Conservation (phyloP, 345 rosid genomes). For the Eucalyptus fibrosa region DNA sequence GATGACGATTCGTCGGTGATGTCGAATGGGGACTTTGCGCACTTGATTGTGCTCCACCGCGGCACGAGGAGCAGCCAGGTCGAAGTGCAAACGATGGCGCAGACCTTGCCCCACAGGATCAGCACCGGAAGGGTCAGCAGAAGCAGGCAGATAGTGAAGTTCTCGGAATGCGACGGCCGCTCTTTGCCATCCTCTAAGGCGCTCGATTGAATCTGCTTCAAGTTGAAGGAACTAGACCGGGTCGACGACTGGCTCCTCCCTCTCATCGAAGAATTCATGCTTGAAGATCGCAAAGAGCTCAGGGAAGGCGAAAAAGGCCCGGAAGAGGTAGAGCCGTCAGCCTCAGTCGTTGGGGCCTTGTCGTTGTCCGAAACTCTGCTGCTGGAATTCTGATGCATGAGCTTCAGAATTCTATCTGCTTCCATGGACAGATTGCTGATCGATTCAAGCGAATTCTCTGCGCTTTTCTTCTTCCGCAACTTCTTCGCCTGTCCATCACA, state of each 20-base stretch:
- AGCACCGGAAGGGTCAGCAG: conserved; percentile 14
- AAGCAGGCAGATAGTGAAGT: conserved; percentile 6
- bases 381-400: background rate
- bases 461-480: background rate
- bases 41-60: background rate
- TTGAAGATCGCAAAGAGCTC: background rate
- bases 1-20: background rate
- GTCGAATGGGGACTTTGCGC: background rate
- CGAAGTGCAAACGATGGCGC: conserved; percentile 39
- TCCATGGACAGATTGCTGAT: background rate
- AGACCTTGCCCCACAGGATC: conserved; percentile 39
- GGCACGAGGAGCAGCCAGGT: conserved; percentile 20
- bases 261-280: background rate
- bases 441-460: background rate
- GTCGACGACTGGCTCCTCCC: background rate
- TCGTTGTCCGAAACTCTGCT: background rate
- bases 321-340: background rate
- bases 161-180: background rate
- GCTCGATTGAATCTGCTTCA: background rate
- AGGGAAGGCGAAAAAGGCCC: background rate
- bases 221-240: background rate
- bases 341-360: background rate
- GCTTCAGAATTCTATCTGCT: background rate
- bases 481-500: conserved; percentile 13
- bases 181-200: background rate